phyloP scores from a whole-genome alignment of 164 flowering plant species.

The Hamamelis virginiana region DNA sequence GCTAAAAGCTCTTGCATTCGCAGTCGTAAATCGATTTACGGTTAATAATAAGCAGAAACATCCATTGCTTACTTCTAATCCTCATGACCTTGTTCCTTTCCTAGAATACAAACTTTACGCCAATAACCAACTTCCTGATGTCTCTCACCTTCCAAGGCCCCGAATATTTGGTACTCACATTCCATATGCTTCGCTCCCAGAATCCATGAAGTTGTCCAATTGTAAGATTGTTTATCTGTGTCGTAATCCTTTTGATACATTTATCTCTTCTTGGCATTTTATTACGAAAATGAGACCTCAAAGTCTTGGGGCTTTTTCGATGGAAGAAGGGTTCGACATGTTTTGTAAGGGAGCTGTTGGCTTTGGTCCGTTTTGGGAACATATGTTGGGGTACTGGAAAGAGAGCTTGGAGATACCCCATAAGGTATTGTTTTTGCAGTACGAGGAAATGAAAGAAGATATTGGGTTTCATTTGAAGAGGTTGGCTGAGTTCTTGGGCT shows the following conservation, averaged over 20 bases:
- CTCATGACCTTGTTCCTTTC: slow-evolving; percentile 28
- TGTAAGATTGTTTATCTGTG: slow-evolving; percentile 31
- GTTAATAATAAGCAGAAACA: slow-evolving; percentile 2
- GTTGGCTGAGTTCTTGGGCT: slow-evolving; percentile 31
- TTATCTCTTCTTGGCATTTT: slow-evolving; percentile 39
- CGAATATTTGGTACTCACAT: slow-evolving; percentile 20
- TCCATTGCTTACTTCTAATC: slow-evolving; percentile 21
- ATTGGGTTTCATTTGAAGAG: slow-evolving; percentile 16
- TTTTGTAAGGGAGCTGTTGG: slow-evolving; percentile 34
- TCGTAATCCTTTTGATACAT: slow-evolving; percentile 43
- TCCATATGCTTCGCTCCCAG: slow-evolving; percentile 16
- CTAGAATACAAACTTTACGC: slow-evolving; percentile 18
- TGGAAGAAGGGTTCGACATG: slow-evolving; percentile 44
- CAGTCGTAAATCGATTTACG: slow-evolving; percentile 20
- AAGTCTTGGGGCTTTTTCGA: not conserved
- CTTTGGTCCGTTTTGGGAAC: slow-evolving; percentile 51
- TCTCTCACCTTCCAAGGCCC: slow-evolving; percentile 2
- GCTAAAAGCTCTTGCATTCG: slow-evolving; percentile 31
- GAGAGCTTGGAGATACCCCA: slow-evolving; percentile 34
- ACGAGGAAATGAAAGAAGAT: slow-evolving; percentile 44
- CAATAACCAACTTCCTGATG: slow-evolving; percentile 6
- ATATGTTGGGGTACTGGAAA: slow-evolving; percentile 49
- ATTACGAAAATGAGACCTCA: slow-evolving; percentile 11
- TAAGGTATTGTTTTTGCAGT: slow-evolving; percentile 41
- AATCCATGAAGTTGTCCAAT: slow-evolving; percentile 17